These are phyloP conservation scores for Chiua virens DNA, from an alignment of 768 basidiomycete genomes.

Conservation along the genomic window DNA sequence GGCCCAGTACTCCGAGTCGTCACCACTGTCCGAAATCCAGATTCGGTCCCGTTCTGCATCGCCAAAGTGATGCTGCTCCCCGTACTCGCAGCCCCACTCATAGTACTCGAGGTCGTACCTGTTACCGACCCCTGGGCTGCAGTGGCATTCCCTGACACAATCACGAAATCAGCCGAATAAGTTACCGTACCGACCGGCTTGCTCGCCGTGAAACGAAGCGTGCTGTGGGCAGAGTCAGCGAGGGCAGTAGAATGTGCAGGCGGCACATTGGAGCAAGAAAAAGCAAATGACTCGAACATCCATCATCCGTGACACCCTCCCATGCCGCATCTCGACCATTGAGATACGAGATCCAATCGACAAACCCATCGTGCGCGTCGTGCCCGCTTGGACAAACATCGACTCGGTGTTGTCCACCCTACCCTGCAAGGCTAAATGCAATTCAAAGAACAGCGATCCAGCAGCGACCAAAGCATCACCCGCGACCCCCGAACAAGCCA, in stretches of 20 bases:
- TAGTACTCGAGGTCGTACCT: too few relatives aligned
- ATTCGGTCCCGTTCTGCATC: slow-evolving; percentile 7
- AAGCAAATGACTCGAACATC: too few relatives aligned
- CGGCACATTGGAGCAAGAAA: too few relatives aligned
- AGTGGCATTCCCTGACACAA: slow-evolving; percentile 28
- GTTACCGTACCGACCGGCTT: slow-evolving; percentile 29
- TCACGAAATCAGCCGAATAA: slow-evolving; percentile 54
- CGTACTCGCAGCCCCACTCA: too few relatives aligned
- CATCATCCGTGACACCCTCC: too few relatives aligned
- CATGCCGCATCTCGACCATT: too few relatives aligned
- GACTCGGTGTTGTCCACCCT: not conserved
- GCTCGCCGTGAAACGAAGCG: slow-evolving; percentile 33
- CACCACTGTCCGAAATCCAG: not conserved
- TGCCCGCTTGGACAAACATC: not conserved
- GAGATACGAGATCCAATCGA: too few relatives aligned
- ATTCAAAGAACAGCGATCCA: not conserved
- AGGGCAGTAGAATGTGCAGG: too few relatives aligned
- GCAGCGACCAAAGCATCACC: not conserved
- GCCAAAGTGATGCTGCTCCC: slow-evolving; percentile 1
- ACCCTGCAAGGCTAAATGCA: too few relatives aligned
- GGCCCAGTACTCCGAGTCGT: slow-evolving; percentile 1
- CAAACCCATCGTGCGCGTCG: too few relatives aligned
- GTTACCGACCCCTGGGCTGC: not conserved
- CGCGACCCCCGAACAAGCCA: too few relatives aligned
- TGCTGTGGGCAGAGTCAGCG: slow-evolving; percentile 16